These are phyloP conservation scores for Saccharum hybrid DNA, from an alignment of 202 grass and related monocot species.

Conservation along the genomic window DNA sequence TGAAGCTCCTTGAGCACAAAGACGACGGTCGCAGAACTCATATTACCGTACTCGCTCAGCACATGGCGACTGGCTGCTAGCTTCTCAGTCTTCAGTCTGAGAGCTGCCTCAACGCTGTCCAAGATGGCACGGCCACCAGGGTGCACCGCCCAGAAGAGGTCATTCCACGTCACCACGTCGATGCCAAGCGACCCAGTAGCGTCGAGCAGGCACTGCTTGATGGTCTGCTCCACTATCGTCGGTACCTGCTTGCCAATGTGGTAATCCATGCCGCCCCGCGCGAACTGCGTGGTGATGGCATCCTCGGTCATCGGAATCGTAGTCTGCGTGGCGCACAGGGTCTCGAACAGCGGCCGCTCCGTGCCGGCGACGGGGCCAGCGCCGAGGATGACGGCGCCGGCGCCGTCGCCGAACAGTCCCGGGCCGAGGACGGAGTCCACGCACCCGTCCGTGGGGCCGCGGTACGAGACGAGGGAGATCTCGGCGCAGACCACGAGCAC, in stretches of 20 bases:
- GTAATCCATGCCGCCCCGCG: not conserved
- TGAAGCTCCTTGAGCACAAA: slow-evolving; percentile 41
- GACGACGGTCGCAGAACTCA: slow-evolving; percentile 5
- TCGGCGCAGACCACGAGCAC: slow-evolving; percentile 17
- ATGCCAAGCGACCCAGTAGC: not conserved
- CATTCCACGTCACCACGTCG: not conserved
- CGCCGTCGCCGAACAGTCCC: slow-evolving; percentile 51
- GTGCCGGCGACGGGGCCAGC: slow-evolving; percentile 32
- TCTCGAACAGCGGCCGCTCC: not conserved
- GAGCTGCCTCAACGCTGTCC: slow-evolving; percentile 14
- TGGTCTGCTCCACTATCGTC: not conserved
- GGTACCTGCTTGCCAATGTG: not conserved
- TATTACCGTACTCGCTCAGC: slow-evolving; percentile 35
- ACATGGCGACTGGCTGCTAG: slow-evolving; percentile 33
- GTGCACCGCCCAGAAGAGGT: slow-evolving; percentile 21
- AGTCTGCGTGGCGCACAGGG: not conserved
- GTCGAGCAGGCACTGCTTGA: not conserved
- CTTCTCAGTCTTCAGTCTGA: not conserved
- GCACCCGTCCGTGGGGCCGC: slow-evolving; percentile 43
- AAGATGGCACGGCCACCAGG: slow-evolving; percentile 14
- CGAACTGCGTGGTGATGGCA: slow-evolving; percentile 8
- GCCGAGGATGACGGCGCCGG: slow-evolving; percentile 53
- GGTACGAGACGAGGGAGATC: slow-evolving; percentile 6
- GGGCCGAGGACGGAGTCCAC: slow-evolving; percentile 41
- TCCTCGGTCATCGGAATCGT: not conserved